Percentiles rank a stretch among this genome's conserved stretches.
phyloP scores from a whole-genome alignment of 371 early-diverging fungal genomes.

The Chytridiales sp. region DNA sequence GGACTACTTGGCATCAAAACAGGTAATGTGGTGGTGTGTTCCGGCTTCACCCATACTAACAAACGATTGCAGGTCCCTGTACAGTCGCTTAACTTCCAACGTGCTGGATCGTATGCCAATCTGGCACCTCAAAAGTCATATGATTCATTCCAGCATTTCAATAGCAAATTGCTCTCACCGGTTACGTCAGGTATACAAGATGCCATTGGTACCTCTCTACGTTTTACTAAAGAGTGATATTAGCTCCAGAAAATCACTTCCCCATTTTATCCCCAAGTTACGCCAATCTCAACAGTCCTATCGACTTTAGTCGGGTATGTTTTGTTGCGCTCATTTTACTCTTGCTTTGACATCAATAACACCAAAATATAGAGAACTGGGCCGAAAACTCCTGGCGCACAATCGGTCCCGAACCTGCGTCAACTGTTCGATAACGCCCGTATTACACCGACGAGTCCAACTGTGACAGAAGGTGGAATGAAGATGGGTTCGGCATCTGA shows the following conservation, averaged over 20 bases:
- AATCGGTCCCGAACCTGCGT: constrained; percentile 36
- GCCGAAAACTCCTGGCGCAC: constrained; percentile 10
- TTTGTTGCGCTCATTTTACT: neutral
- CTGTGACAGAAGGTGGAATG: too few relatives aligned
- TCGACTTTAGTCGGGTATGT: neutral
- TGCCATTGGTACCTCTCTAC: neutral
- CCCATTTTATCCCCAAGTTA: constrained; percentile 9
- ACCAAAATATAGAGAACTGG: constrained; percentile 14
- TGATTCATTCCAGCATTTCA: constrained; percentile 56
- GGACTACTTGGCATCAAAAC: constrained; percentile 41
- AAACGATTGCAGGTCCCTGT: constrained; percentile 17
- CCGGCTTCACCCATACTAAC: too few relatives aligned
- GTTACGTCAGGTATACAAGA: constrained; percentile 25
- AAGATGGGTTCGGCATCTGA: too few relatives aligned
- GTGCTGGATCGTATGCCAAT: constrained; percentile 40
- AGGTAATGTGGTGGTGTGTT: constrained; percentile 28
- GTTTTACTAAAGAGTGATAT: constrained; percentile 2
- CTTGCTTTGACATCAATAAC: neutral
- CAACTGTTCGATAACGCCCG: constrained; percentile 39
- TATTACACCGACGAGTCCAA: too few relatives aligned
- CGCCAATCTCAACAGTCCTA: neutral
- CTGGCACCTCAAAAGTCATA: constrained; percentile 37
- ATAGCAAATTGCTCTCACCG: constrained; percentile 46
- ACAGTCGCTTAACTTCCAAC: constrained; percentile 9
- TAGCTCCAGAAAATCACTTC: constrained; percentile 7